Conservation (phyloP, 108 stramenopile species). For the Seminavis robusta region DNA sequence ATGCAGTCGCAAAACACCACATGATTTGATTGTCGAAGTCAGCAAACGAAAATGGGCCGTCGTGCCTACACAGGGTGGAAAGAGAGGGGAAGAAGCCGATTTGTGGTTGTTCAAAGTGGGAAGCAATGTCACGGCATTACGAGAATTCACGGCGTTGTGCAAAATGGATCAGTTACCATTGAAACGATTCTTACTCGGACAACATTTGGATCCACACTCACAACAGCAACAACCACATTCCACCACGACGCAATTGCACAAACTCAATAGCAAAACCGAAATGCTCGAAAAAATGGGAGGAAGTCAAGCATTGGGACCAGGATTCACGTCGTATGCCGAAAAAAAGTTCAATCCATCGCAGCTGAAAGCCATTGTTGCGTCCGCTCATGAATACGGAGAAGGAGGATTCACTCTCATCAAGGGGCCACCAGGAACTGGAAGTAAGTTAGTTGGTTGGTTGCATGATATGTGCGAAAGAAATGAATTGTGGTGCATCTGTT, state of each 20-base stretch:
- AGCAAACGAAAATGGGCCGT: constrained; percentile 62
- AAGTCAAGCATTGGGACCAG: constrained; percentile 62
- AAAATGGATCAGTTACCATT: constrained; percentile 64
- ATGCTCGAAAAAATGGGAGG: constrained; percentile 67
- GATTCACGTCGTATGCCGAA: constrained; percentile 69
- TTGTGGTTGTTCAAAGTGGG: constrained; percentile 70
- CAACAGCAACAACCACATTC: neutral
- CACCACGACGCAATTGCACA: neutral
- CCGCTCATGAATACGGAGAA: constrained; percentile 71
- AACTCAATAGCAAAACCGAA: neutral
- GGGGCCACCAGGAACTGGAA: constrained; percentile 25
- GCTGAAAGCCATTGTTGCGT: constrained; percentile 71
- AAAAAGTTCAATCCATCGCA: constrained; percentile 82
- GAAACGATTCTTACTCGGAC: constrained; percentile 55
- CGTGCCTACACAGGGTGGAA: constrained; percentile 6
- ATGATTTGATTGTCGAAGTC: constrained; percentile 52
- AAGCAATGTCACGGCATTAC: constrained; percentile 65
- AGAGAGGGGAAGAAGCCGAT: constrained; percentile 9
- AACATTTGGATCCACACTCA: constrained; percentile 21
- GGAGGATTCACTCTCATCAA: constrained; percentile 87
- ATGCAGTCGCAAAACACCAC: constrained; percentile 37
- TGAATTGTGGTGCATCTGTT: neutral
- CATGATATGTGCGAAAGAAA: neutral
- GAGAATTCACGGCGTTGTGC: constrained; percentile 84
- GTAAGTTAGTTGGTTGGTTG: constrained; percentile 6